phyloP scores from a whole-genome alignment of 2,329 filamentous ascomycete genomes.

The Fusarium irregulare region DNA sequence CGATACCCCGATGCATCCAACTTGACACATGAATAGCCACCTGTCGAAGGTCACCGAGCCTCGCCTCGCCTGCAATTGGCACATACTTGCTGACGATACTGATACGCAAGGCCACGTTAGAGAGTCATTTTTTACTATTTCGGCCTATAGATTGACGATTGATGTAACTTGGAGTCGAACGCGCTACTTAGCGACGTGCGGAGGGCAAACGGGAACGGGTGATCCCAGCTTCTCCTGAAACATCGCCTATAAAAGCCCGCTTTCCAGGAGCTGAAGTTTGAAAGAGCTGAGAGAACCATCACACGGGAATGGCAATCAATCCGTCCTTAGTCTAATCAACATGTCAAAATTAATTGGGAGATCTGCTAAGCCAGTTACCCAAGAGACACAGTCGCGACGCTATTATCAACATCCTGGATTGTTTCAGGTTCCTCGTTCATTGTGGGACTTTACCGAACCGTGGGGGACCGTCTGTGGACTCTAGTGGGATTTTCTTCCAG shows the following conservation, averaged over 20 bases:
- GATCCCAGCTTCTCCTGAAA: slow-evolving; percentile 35
- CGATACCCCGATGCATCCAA: slow-evolving; percentile 80
- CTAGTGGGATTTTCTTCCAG: slow-evolving; percentile 20
- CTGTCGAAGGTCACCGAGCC: neutral
- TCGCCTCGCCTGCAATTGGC: neutral
- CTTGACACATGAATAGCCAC: slow-evolving; percentile 44
- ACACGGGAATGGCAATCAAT: slow-evolving; percentile 13
- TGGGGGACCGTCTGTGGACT: slow-evolving; percentile 33
- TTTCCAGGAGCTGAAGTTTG: slow-evolving; percentile 10
- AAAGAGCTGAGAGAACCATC: slow-evolving; percentile 7
- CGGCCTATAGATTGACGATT: slow-evolving; percentile 19
- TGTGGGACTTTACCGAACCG: slow-evolving; percentile 40
- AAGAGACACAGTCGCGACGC: slow-evolving; percentile 29
- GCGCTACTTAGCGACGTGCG: slow-evolving; percentile 8
- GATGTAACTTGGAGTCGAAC: slow-evolving; percentile 1
- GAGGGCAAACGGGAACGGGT: slow-evolving; percentile 11
- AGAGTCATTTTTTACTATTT: slow-evolving; percentile 4
- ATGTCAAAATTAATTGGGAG: slow-evolving; percentile 14
- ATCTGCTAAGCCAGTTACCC: slow-evolving; percentile 26
- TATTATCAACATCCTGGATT: slow-evolving; percentile 38
- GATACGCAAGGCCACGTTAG: neutral
- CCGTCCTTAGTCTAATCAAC: slow-evolving; percentile 1
- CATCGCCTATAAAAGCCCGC: slow-evolving; percentile 14
- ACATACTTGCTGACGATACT: neutral
- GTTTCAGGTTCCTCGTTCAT: slow-evolving; percentile 43